phyloP scores from a whole-genome alignment of 768 basidiomycete genomes.

The Sporobolomyces phaffii region DNA sequence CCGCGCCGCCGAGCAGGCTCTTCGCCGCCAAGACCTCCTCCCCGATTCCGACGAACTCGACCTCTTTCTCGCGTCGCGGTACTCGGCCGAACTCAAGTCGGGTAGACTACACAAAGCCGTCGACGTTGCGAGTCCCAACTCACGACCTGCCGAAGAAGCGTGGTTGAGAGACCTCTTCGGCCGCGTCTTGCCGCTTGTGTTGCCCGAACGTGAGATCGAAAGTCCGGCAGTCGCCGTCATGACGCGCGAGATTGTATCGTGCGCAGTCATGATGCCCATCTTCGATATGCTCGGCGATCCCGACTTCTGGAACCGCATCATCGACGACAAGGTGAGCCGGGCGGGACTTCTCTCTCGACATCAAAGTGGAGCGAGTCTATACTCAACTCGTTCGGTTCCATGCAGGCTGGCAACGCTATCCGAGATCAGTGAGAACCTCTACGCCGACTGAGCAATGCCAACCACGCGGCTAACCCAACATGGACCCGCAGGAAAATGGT shows the following conservation, averaged over 20 bases:
- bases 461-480: too few species aligned
- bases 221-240: constrained; percentile 68
- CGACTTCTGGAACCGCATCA: constrained; percentile 91
- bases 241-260: constrained; percentile 73
- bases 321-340: constrained; percentile 81
- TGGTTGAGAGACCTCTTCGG: constrained; percentile 71
- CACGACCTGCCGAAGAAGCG: constrained; percentile 79
- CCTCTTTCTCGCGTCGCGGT: constrained; percentile 72
- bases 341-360: too few species aligned
- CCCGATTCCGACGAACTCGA: constrained; percentile 86
- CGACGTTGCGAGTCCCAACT: constrained; percentile 80
- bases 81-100: constrained; percentile 51
- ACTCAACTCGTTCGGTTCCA: background rate
- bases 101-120: constrained; percentile 76
- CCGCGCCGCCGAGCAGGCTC: constrained; percentile 47
- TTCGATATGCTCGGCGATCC: constrained; percentile 91
- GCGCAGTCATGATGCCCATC: constrained; percentile 73
- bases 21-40: constrained; percentile 75
- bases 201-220: constrained; percentile 67
- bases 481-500: constrained; percentile 39
- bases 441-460: too few species aligned
- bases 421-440: constrained; percentile 65
- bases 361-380: too few species aligned
- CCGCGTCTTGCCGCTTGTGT: constrained; percentile 61
- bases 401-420: constrained; percentile 62